phyloP scores from a whole-genome alignment of 371 early-diverging fungal species.

The Batrachochytrium dendrobatidis region DNA sequence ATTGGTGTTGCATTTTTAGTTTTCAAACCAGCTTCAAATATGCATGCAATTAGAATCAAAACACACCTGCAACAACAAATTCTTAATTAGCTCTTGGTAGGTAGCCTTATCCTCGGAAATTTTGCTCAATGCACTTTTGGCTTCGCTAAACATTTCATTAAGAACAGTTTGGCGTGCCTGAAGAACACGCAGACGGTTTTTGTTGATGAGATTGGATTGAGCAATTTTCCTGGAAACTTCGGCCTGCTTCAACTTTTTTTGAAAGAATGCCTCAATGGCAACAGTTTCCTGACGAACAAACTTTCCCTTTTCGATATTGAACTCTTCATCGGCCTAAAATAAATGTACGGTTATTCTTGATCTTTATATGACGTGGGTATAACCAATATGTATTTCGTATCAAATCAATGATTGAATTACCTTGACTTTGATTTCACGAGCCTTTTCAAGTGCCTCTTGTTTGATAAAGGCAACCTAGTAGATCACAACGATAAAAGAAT shows the following conservation, averaged over 20 bases:
- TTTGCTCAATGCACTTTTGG: slow-evolving; percentile 45
- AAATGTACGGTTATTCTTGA: background rate
- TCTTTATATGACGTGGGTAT: background rate
- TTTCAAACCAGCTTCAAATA: background rate
- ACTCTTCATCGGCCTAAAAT: slow-evolving; percentile 90
- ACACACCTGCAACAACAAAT: slow-evolving; percentile 65
- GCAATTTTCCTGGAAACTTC: slow-evolving; percentile 85
- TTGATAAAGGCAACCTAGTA: slow-evolving; percentile 84
- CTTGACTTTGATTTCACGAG: slow-evolving; percentile 96
- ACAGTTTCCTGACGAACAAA: slow-evolving; percentile 85
- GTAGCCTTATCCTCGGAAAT: slow-evolving; percentile 47
- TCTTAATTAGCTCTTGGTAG: slow-evolving; percentile 57
- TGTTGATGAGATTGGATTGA: slow-evolving; percentile 92
- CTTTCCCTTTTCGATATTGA: slow-evolving; percentile 97
- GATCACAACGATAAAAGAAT: background rate
- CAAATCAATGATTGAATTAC: slow-evolving; percentile 32
- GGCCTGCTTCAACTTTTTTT: slow-evolving; percentile 86
- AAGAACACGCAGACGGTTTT: slow-evolving; percentile 81
- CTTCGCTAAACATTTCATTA: slow-evolving; percentile 65
- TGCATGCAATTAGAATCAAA: background rate
- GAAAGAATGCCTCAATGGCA: slow-evolving; percentile 79
- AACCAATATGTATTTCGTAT: background rate
- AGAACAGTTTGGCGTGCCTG: slow-evolving; percentile 82
- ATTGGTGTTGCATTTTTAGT: slow-evolving; percentile 5
- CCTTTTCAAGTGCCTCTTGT: slow-evolving; percentile 97